Evolutionary conservation across 2,329 filamentous ascomycete genomes (phyloP).

Genomic region (Penicillium sclerotigenum): DNA sequence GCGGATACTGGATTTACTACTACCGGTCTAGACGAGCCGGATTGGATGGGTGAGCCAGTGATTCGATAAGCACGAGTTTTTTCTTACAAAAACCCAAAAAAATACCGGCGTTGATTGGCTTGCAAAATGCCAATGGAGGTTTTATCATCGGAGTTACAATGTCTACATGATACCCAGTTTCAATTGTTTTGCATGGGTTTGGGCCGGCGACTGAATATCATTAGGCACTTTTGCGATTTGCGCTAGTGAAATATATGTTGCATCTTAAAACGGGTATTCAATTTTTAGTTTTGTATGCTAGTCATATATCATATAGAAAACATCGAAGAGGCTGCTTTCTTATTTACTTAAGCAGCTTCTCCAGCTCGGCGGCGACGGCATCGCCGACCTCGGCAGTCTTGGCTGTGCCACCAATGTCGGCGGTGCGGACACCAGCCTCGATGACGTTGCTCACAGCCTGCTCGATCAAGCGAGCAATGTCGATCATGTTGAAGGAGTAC

Average conservation of each 20-base stretch:
- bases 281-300: slow-evolving; percentile 20
- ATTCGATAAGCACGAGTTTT: slow-evolving; percentile 35
- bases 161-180: slow-evolving; percentile 24
- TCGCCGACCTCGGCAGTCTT: slow-evolving; percentile 79
- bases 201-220: neutral
- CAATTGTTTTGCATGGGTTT: neutral
- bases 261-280: slow-evolving; percentile 22
- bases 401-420: slow-evolving; percentile 76
- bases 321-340: neutral
- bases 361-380: slow-evolving; percentile 71
- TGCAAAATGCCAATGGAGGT: neutral
- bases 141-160: slow-evolving; percentile 10
- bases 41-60: slow-evolving; percentile 51
- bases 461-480: slow-evolving; percentile 57
- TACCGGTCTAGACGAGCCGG: slow-evolving; percentile 42
- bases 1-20: slow-evolving; percentile 25
- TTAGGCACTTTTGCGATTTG: neutral
- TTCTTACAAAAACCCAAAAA: neutral
- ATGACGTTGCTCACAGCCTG: slow-evolving; percentile 55
- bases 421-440: slow-evolving; percentile 73
- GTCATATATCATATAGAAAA: slow-evolving; percentile 26
- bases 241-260: neutral
- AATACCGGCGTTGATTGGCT: slow-evolving; percentile 4
- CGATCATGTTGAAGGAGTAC: slow-evolving; percentile 79
- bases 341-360: slow-evolving; percentile 59